A percentile compares a stretch with the other conserved stretches of the same genome.
These are phyloP conservation scores for Chamaecrista fasciculata DNA, from an alignment of 306 rosid genomes.

Conservation along the genomic window DNA sequence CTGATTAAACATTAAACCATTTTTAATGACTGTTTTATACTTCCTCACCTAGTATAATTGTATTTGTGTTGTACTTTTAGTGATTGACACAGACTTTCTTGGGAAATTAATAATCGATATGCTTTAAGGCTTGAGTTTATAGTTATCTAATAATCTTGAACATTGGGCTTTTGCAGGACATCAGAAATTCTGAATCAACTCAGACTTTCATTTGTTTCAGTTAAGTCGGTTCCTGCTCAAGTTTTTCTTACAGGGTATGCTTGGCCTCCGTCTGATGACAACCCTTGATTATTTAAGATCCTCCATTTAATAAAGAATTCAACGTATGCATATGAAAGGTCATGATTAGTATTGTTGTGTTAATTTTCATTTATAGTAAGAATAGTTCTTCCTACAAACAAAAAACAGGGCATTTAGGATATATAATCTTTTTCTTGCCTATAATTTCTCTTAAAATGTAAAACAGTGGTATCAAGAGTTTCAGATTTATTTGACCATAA, in stretches of 20 bases:
- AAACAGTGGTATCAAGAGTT: not conserved
- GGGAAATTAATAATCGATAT: not conserved
- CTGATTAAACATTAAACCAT: not conserved
- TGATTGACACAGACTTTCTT: not conserved
- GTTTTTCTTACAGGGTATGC: conserved; percentile 69
- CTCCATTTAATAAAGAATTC: not conserved
- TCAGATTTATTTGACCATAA: not conserved
- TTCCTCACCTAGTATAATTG: not conserved
- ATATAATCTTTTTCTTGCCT: not conserved
- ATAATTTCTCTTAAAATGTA: not conserved
- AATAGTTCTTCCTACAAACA: not conserved
- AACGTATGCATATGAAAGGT: not conserved
- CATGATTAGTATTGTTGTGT: not conserved
- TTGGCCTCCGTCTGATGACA: not conserved
- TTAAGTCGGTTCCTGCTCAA: conserved; percentile 54
- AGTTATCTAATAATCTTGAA: not conserved
- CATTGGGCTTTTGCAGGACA: conserved; percentile 48
- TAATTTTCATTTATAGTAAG: not conserved
- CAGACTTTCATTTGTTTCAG: conserved; percentile 34
- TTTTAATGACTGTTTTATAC: not conserved
- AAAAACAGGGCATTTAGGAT: conserved; percentile 13
- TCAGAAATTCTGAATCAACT: conserved; percentile 59
- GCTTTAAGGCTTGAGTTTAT: too few relatives aligned
- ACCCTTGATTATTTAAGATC: conserved; percentile 9
- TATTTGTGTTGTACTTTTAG: not conserved